phyloP scores from a whole-genome alignment of 208 protist species.

The Acanthamoeba sp. region DNA sequence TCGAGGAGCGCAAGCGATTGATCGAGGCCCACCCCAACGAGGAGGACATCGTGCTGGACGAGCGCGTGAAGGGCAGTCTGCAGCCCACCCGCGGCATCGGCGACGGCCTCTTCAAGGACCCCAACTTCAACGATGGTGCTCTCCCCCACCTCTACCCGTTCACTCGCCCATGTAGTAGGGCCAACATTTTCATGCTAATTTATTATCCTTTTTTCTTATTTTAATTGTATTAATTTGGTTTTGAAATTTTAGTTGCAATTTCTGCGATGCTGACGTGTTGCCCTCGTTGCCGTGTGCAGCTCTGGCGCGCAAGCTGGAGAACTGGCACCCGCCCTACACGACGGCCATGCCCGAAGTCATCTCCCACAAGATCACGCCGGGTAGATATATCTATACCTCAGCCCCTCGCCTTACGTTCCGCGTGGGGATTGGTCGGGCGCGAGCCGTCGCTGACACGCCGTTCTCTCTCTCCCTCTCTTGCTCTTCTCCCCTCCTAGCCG shows the following conservation, averaged over 20 bases:
- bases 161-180: too few species aligned
- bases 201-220: too few species aligned
- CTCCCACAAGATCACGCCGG: slow-evolving; percentile 3
- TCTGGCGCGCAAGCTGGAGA: slow-evolving; percentile 2
- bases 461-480: not conserved
- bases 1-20: slow-evolving; percentile 28
- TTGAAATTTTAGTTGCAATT: too few species aligned
- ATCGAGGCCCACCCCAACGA: slow-evolving; percentile 32
- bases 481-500: too few species aligned
- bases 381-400: too few species aligned
- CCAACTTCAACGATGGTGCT: slow-evolving; percentile 31
- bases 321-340: slow-evolving; percentile 40
- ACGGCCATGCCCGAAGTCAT: slow-evolving; percentile 16
- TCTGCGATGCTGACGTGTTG: not conserved
- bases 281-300: not conserved
- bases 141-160: not conserved
- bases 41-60: not conserved
- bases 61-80: slow-evolving; percentile 18
- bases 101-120: slow-evolving; percentile 36
- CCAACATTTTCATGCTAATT: too few species aligned
- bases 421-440: too few species aligned
- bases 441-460: not conserved
- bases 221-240: too few species aligned
- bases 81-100: slow-evolving; percentile 35
- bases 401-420: too few species aligned